Base-by-base conservation (phyloP, 2,329 filamentous ascomycete species). In the Aspergillus chevalieri region DNA sequence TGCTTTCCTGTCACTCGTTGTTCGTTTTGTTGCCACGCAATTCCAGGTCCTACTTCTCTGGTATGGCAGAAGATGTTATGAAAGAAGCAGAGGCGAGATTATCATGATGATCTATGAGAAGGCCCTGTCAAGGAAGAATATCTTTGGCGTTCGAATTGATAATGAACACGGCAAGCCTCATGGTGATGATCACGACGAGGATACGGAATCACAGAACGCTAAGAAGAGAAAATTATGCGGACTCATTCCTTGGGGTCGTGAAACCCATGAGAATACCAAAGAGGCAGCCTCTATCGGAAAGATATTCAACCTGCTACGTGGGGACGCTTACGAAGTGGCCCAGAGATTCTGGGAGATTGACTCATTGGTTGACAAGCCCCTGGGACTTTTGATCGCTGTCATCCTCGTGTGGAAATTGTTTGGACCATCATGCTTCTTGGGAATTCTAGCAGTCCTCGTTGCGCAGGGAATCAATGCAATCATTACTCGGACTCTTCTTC, bases 101-200 rank as follows among this genome's bases (percentile, higher is more conserved):
- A 86, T 92, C 51, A 91, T 87, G 14, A 89, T 89, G 80, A 77
- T 91, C 10, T 89, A 89, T 60, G 86, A 89, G 60, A 92, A 92
- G 67, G 86, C 85, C 0, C 65, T 89, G 10, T 79, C 81, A 8
- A 73, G 86, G 6, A 89, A 89, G 66, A 81, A 78, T 22, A 64
- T 76, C 5, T 69, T 72, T 60, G 68, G 56, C 36, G 60, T 57
- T 50, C 65, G 63, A 50, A 65, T 59, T 30, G 60, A 58, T 5
- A 49, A 53, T 5, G 54, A 54, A 15, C 52, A 52, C n/a, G 45
- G 46, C 10, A 52, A 47, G n/a, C 41, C 48, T 22, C 46, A 54
- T 6, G 48, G 56, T 17, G 54, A 53, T 6, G 21, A 43, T 21
- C 22, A 42, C 8, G 51, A 53, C 12, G 44, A 51, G 5, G 54